Percentiles rank a stretch among this genome's conserved stretches.
Conservation (phyloP, 2,329 filamentous ascomycete species). For the Achaetomium macrosporum region DNA sequence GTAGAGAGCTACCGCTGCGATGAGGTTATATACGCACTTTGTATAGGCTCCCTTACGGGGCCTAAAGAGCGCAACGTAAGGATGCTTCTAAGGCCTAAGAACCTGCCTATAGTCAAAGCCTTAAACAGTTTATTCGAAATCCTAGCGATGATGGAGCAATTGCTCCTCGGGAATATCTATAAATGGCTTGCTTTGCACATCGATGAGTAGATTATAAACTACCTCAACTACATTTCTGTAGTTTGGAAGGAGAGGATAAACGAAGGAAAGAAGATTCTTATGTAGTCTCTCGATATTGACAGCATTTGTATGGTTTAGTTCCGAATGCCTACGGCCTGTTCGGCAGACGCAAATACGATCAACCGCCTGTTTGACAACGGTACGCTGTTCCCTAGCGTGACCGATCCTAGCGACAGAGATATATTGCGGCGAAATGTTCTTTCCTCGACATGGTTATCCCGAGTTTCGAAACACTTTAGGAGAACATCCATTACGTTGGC, state of each 20-base stretch:
- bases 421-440: slow-evolving; percentile 14
- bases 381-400: slow-evolving; percentile 12
- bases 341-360: slow-evolving; percentile 9
- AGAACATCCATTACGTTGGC: slow-evolving; percentile 19
- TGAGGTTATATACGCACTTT: slow-evolving; percentile 7
- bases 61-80: slow-evolving; percentile 7
- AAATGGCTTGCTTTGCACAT: slow-evolving; percentile 8
- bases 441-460: slow-evolving; percentile 14
- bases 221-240: slow-evolving; percentile 6
- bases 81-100: slow-evolving; percentile 8
- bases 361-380: slow-evolving; percentile 11
- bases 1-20: slow-evolving; percentile 5
- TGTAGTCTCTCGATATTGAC: slow-evolving; percentile 9
- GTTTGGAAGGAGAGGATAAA: slow-evolving; percentile 8
- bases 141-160: slow-evolving; percentile 6
- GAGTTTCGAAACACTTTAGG: slow-evolving; percentile 18
- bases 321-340: slow-evolving; percentile 10
- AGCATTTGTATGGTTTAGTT: slow-evolving; percentile 13
- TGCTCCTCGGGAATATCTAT: slow-evolving; percentile 2
- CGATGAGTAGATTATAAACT: slow-evolving; percentile 6
- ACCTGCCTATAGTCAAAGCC: slow-evolving; percentile 3
- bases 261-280: slow-evolving; percentile 3
- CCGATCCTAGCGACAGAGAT: slow-evolving; percentile 3
- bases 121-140: slow-evolving; percentile 1
- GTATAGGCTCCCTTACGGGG: slow-evolving; percentile 4